Percentiles rank a stretch among this genome's conserved stretches.
phyloP scores from a whole-genome alignment of 2,329 filamentous ascomycete genomes.

The Dactylellina cionopaga region DNA sequence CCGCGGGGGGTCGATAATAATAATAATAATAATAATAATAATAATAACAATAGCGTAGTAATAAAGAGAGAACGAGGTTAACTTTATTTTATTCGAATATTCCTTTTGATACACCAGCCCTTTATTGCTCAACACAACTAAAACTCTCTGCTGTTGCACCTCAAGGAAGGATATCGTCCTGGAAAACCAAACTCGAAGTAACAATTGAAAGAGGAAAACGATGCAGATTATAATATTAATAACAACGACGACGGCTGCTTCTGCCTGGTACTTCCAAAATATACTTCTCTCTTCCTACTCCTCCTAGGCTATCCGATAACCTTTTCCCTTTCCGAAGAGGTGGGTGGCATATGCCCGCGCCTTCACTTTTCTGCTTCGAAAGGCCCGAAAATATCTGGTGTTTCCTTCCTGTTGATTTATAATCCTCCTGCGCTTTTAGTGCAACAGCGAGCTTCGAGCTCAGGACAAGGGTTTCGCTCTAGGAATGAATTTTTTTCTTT shows the following conservation, averaged over 20 bases:
- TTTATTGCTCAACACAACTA: too few relatives aligned
- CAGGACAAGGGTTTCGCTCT: slow-evolving; percentile 13
- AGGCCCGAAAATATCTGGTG: slow-evolving; percentile 7
- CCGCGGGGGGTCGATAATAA: too few relatives aligned
- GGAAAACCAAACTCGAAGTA: too few relatives aligned
- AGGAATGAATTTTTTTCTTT: slow-evolving; percentile 20
- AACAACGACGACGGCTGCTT: not conserved
- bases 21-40: too few relatives aligned
- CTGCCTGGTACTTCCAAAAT: not conserved
- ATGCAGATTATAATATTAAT: not conserved
- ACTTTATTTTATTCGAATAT: too few relatives aligned
- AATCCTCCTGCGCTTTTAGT: slow-evolving; percentile 53
- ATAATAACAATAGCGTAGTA: too few relatives aligned
- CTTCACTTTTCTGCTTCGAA: slow-evolving; percentile 42
- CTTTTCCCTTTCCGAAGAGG: slow-evolving; percentile 37
- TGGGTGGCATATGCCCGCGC: slow-evolving; percentile 29
- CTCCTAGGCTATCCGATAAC: slow-evolving; percentile 41
- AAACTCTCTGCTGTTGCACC: too few relatives aligned
- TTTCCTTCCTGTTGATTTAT: slow-evolving; percentile 42
- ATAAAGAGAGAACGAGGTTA: too few relatives aligned
- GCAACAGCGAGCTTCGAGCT: slow-evolving; percentile 18
- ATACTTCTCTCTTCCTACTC: not conserved
- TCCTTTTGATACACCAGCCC: too few relatives aligned
- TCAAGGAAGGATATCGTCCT: too few relatives aligned
- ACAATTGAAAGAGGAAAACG: too few relatives aligned